phyloP scores from a whole-genome alignment of 78 protist genomes.

The Capsaspora owczarzaki region DNA sequence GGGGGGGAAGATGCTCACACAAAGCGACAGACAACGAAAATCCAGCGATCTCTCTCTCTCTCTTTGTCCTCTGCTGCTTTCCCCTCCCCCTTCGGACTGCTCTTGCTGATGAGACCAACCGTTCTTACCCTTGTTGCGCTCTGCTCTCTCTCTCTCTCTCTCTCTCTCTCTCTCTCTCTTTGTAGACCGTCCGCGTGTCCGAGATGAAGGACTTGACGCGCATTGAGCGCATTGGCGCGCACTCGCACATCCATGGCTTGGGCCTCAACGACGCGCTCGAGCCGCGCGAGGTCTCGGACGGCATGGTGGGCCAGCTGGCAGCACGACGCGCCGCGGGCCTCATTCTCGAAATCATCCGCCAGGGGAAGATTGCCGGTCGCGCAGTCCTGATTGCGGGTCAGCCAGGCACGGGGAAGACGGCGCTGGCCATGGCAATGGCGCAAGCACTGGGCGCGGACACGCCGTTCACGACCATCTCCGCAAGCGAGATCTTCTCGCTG shows the following conservation, averaged over 20 bases:
- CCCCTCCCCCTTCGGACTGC: too few species aligned
- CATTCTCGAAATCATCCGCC: conserved; percentile 65
- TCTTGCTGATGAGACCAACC: too few species aligned
- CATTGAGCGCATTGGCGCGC: conserved; percentile 63
- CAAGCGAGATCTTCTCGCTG: conserved; percentile 92
- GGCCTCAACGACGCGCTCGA: conserved; percentile 75
- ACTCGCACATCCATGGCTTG: conserved; percentile 96
- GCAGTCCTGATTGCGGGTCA: conserved; percentile 97
- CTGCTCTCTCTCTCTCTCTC: too few species aligned
- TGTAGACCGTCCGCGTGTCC: too few species aligned
- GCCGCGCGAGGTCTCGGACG: conserved; percentile 29
- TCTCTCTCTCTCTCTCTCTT: too few species aligned
- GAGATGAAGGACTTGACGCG: conserved; percentile 23
- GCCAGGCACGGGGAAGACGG: conserved; percentile 91
- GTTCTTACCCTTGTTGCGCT: too few species aligned
- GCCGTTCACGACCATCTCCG: conserved; percentile 99
- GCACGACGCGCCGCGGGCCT: conserved; percentile 76
- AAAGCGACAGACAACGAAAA: too few species aligned
- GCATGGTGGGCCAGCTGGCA: conserved; percentile 88
- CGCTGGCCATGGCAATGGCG: conserved; percentile 73
- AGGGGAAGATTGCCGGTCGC: conserved; percentile 98
- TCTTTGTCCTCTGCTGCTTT: too few species aligned
- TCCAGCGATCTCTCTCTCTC: too few species aligned
- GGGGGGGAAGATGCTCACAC: too few species aligned
- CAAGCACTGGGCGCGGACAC: conserved; percentile 95